Percentiles rank a stretch among this genome's conserved stretches.
phyloP scores from a whole-genome alignment of 2,329 filamentous ascomycete genomes.

The Didymella lethalis region DNA sequence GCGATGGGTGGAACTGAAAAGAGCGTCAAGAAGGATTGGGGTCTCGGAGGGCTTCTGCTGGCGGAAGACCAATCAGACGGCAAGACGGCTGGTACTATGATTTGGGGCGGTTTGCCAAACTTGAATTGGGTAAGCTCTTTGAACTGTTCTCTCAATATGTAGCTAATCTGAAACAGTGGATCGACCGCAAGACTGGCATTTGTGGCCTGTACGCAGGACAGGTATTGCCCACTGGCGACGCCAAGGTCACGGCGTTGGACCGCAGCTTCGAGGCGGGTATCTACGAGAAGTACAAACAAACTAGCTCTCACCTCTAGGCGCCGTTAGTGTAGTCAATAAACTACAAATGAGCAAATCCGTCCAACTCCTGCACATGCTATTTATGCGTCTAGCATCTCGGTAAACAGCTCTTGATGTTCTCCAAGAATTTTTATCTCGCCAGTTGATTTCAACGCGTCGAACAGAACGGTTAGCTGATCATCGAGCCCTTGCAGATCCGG shows the following conservation, averaged over 20 bases:
- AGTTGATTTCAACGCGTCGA: constrained; percentile 33
- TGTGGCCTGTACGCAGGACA: constrained; percentile 43
- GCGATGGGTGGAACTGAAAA: constrained; percentile 35
- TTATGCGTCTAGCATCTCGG: not conserved
- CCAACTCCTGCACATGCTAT: not conserved
- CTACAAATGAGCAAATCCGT: not conserved
- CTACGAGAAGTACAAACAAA: constrained; percentile 28
- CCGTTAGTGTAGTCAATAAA: not conserved
- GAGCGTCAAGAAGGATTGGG: constrained; percentile 36
- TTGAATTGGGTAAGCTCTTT: constrained; percentile 41
- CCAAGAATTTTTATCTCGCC: constrained; percentile 11
- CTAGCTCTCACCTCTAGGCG: constrained; percentile 12
- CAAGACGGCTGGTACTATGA: constrained; percentile 40
- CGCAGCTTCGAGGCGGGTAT: constrained; percentile 34
- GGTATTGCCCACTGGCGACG: constrained; percentile 43
- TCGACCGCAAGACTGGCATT: constrained; percentile 44
- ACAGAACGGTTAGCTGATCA: constrained; percentile 26
- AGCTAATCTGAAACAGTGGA: constrained; percentile 31
- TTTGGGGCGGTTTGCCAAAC: constrained; percentile 47
- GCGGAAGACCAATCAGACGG: constrained; percentile 31
- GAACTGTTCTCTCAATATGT: not conserved
- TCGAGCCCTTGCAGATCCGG: constrained; percentile 24
- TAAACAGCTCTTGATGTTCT: not conserved
- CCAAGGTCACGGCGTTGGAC: constrained; percentile 23
- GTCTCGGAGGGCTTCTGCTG: constrained; percentile 43